phyloP scores from a whole-genome alignment of 2,329 filamentous ascomycete genomes.

The Arthrobotrys sinensis region DNA sequence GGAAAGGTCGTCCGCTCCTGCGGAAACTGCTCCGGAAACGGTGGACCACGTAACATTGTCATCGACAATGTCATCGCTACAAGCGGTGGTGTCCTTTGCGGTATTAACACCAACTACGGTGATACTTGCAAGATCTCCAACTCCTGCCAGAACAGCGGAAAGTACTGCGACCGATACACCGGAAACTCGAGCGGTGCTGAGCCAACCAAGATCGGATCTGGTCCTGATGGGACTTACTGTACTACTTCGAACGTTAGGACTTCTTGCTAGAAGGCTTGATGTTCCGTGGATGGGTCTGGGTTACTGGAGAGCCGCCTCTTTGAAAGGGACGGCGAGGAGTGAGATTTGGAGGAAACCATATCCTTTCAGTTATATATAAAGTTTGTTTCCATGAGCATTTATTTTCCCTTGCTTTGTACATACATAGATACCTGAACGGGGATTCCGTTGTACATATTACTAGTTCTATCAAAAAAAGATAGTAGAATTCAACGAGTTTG shows the following conservation, averaged over 20 bases:
- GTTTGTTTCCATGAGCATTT: conserved; percentile 4
- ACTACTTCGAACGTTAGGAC: conserved; percentile 62
- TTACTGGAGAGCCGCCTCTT: neutral
- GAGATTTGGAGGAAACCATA: neutral
- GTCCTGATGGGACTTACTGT: conserved; percentile 67
- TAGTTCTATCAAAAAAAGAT: conserved; percentile 33
- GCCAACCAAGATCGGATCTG: conserved; percentile 67
- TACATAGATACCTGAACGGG: conserved; percentile 64
- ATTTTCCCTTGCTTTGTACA: conserved; percentile 5
- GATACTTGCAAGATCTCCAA: conserved; percentile 64
- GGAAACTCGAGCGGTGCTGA: conserved; percentile 67
- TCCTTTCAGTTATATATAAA: neutral
- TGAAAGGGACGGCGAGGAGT: neutral
- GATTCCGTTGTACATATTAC: conserved; percentile 65
- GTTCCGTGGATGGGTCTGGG: neutral
- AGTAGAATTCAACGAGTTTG: neutral
- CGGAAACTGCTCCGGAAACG: conserved; percentile 68
- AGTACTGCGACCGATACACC: conserved; percentile 66
- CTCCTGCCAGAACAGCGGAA: conserved; percentile 66
- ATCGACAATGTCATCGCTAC: conserved; percentile 68
- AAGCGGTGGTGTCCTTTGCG: conserved; percentile 68
- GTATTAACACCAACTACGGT: conserved; percentile 68
- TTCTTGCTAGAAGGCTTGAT: conserved; percentile 51
- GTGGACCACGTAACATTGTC: conserved; percentile 66
- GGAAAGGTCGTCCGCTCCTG: conserved; percentile 72